phyloP scores from a whole-genome alignment of 139 green algal species.

The Picochlorum sp. region DNA sequence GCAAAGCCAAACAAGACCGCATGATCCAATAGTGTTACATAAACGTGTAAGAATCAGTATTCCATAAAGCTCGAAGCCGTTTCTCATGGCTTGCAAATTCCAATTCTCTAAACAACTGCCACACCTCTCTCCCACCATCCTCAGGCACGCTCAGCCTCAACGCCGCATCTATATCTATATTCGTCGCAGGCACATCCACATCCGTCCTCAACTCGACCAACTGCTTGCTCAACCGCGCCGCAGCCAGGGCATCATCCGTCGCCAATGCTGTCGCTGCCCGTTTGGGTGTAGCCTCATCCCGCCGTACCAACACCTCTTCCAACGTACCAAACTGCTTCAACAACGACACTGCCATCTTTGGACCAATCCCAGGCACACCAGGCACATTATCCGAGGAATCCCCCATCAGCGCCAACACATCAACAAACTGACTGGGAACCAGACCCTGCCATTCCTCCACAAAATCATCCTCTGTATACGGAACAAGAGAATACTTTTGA shows the following conservation, averaged over 20 bases:
- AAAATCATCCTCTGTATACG: conserved; percentile 37
- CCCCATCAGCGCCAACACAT: conserved; percentile 49
- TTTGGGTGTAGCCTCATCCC: conserved; percentile 11
- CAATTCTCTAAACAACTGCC: conserved; percentile 17
- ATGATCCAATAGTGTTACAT: no score
- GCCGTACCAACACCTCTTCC: conserved; percentile 16
- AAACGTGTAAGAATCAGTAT: background rate
- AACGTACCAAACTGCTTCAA: conserved; percentile 26
- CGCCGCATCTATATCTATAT: conserved; percentile 7
- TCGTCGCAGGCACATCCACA: conserved; percentile 36
- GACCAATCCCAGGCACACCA: conserved; percentile 45
- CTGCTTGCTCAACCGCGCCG: conserved; percentile 39
- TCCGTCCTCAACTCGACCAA: conserved; percentile 45
- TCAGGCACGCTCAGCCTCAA: conserved; percentile 23
- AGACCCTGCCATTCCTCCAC: conserved; percentile 27
- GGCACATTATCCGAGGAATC: conserved; percentile 45
- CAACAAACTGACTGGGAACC: conserved; percentile 36
- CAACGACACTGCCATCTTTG: conserved; percentile 39
- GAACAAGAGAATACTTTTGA: conserved; percentile 22
- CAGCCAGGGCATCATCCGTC: conserved; percentile 15
- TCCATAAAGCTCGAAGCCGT: conserved; percentile 29
- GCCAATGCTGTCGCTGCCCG: conserved; percentile 2
- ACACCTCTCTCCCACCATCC: conserved; percentile 16
- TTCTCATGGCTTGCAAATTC: conserved; percentile 26
- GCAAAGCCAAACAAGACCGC: conserved; percentile 12